Base-by-base conservation (phyloP, 805 yeast species). In the Wickerhamomyces strasburgensis region DNA sequence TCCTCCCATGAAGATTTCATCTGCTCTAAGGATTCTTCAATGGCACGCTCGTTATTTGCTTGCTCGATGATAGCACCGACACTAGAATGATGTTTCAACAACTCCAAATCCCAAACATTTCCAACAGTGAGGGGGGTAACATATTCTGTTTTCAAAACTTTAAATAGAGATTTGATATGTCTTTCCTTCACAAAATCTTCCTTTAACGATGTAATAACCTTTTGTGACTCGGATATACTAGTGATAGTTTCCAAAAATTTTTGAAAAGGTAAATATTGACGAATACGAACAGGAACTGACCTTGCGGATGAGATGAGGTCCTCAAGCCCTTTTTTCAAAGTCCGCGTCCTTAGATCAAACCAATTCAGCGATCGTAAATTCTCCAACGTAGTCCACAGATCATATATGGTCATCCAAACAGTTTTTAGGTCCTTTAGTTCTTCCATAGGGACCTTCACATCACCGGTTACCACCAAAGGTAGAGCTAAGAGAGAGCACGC, bases 41-140 rank as follows among this genome's bases (percentile, higher is more conserved):
- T 61, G 0, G 73, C 64, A 40, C 72, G 67, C 52, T 90, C 97
- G 3, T 85, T 82, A 41, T 73, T 75, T 0, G 97, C 96, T 39
- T 71, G 73, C 1, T 67, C 65, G 2, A 85, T 47, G 0, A 82
- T 57, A 0, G 70, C 58, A 27, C 68, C 69, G 6, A 89, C 60
- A 0, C 52, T 41, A 2, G 46, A 44, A 31, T 72, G 75, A 54
- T 84, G 71, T 3, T 60, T 40, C 0, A 42, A 18, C 13, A 83
- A 54, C 28, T 78, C 61, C 30, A 87, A 56, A 26, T 67, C 68
- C 74, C 90, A 70, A 2, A 89, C 72, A 43, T 80, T 73, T 33
- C 60, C 57, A 14, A 57, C 29, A 1, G 58, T 33, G 3, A 51
- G 16, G 1, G 40, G 37, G 0, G 45, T 10, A 0, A 33, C 7